Percentiles rank a stretch among this genome's conserved stretches.
phyloP scores from a whole-genome alignment of 2,329 filamentous ascomycete genomes.

The Venturia carpophila region DNA sequence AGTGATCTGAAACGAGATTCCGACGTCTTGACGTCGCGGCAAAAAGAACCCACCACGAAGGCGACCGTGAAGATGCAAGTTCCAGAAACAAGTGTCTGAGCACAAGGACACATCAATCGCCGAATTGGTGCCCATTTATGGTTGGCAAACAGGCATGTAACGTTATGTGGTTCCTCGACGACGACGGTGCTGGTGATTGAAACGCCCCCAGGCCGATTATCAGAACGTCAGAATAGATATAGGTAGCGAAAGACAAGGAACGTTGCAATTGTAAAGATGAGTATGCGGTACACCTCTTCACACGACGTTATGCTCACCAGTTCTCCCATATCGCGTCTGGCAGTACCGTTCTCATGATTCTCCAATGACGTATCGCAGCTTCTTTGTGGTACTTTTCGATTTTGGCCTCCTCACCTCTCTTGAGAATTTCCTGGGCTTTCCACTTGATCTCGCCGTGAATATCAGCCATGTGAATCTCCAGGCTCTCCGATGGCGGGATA shows the following conservation, averaged over 20 bases:
- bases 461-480: constrained; percentile 40
- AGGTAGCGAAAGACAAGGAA: not conserved
- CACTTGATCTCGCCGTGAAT: constrained; percentile 40
- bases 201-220: not conserved
- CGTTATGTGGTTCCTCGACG: not conserved
- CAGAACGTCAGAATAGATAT: not conserved
- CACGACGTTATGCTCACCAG: constrained; percentile 51
- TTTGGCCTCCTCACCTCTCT: constrained; percentile 54
- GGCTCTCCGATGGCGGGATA: constrained; percentile 64
- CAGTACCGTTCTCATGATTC: constrained; percentile 78
- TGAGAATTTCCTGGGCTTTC: constrained; percentile 44
- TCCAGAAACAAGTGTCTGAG: not conserved
- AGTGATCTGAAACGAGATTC: constrained; percentile 1
- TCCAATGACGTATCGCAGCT: constrained; percentile 81
- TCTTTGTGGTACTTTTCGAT: constrained; percentile 64
- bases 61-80: not conserved
- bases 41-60: not conserved
- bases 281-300: not conserved
- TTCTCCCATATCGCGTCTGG: constrained; percentile 75
- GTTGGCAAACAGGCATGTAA: not conserved
- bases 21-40: constrained; percentile 5
- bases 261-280: not conserved
- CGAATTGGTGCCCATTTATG: not conserved
- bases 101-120: not conserved
- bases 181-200: not conserved